Conservation (phyloP, 495 filamentous ascomycete species). For the Geoglossum glabrum region DNA sequence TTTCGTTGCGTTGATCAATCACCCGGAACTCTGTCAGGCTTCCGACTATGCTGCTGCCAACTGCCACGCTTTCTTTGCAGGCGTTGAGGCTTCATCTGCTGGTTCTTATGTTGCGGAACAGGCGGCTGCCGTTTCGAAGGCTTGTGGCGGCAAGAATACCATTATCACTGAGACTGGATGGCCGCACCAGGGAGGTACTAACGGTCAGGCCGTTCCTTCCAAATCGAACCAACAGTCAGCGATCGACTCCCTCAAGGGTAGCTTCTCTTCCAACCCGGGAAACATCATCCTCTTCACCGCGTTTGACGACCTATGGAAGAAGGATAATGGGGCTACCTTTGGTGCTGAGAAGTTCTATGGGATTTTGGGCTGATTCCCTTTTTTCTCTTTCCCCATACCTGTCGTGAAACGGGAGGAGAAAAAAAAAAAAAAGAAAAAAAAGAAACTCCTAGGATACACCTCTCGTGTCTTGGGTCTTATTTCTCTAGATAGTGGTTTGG, state of each 20-base stretch:
- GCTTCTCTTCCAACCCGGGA: constrained; percentile 24
- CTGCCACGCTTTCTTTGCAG: constrained; percentile 69
- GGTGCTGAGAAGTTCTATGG: constrained; percentile 59
- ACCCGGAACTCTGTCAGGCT: constrained; percentile 49
- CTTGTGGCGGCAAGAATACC: constrained; percentile 33
- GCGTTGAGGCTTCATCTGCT: constrained; percentile 30
- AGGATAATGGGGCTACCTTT: constrained; percentile 39
- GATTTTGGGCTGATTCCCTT: constrained; percentile 16
- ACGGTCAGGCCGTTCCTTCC: constrained; percentile 43
- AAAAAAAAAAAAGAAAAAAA: no score
- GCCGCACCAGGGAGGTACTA: constrained; percentile 45
- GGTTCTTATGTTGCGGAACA: constrained; percentile 41
- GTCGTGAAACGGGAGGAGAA: no score
- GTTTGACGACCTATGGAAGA: constrained; percentile 65
- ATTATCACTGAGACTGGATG: constrained; percentile 69
- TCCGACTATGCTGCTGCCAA: constrained; percentile 70
- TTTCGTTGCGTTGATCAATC: constrained; percentile 37
- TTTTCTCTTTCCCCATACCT: not conserved
- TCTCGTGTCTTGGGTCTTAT: no score
- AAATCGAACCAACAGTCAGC: constrained; percentile 40
- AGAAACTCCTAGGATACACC: no score
- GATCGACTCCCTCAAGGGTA: constrained; percentile 35
- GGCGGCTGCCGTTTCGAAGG: constrained; percentile 29
- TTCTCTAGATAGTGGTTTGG: no score
- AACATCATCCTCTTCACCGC: constrained; percentile 51